Percentiles rank a stretch among this genome's conserved stretches.
phyloP scores from a whole-genome alignment of 2,329 filamentous ascomycete species.

The Chlorencoelia australis region DNA sequence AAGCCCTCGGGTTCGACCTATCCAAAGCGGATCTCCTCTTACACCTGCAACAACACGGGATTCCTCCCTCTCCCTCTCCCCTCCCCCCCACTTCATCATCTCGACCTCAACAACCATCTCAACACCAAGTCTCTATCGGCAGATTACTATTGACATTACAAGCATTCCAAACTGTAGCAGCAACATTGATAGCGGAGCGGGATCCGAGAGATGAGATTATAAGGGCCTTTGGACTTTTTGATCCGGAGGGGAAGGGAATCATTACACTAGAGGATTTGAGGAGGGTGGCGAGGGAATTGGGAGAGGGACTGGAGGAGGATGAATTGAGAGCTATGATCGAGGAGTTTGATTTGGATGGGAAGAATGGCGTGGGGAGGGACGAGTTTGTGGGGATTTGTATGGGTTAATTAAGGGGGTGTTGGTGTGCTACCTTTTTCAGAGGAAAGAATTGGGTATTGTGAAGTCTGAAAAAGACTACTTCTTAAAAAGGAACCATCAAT shows the following conservation, averaged over 20 bases:
- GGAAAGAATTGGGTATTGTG: neutral
- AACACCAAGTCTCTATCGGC: conserved; percentile 42
- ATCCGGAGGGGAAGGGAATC: conserved; percentile 81
- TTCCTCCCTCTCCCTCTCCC: conserved; percentile 50
- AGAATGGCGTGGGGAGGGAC: conserved; percentile 64
- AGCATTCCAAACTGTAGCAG: conserved; percentile 66
- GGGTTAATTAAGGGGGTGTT: conserved; percentile 14
- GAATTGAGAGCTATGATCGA: conserved; percentile 95
- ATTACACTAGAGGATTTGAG: conserved; percentile 84
- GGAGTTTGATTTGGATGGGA: conserved; percentile 91
- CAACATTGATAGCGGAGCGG: conserved; percentile 67
- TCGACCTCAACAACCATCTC: conserved; percentile 37
- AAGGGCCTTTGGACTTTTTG: conserved; percentile 86
- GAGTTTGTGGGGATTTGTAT: conserved; percentile 43
- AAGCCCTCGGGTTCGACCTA: conserved; percentile 88
- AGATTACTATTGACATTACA: conserved; percentile 59
- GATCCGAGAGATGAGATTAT: conserved; percentile 88
- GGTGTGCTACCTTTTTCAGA: neutral
- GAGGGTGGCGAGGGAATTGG: conserved; percentile 79
- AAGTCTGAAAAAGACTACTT: too few relatives aligned
- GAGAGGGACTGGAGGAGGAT: conserved; percentile 85
- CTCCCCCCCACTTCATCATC: conserved; percentile 26
- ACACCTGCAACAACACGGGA: conserved; percentile 72
- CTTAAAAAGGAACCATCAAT: too few relatives aligned
- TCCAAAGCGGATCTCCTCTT: conserved; percentile 75